Percentiles rank a stretch among this genome's conserved stretches.
These are phyloP conservation scores for Nitzschia inconspicua DNA, from an alignment of 108 stramenopile species.

Conservation along the genomic window DNA sequence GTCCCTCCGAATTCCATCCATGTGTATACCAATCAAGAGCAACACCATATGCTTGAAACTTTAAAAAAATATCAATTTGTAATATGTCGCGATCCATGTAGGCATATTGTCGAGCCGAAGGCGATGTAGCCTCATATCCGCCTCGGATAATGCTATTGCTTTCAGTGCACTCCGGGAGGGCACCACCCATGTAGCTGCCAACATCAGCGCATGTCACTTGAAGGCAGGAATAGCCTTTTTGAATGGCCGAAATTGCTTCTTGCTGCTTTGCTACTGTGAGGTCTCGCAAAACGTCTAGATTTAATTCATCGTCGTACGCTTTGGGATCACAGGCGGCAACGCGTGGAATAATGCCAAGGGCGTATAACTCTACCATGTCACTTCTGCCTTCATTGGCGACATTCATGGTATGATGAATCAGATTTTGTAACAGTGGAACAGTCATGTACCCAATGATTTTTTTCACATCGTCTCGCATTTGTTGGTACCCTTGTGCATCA, in stretches of 20 bases:
- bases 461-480: slow-evolving; percentile 32
- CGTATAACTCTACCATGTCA: slow-evolving; percentile 49
- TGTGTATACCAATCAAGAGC: slow-evolving; percentile 49
- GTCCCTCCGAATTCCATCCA: slow-evolving; percentile 41
- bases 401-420: slow-evolving; percentile 57
- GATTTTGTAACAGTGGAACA: slow-evolving; percentile 69
- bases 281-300: slow-evolving; percentile 19
- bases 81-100: slow-evolving; percentile 55
- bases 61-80: slow-evolving; percentile 39
- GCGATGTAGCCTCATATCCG: slow-evolving; percentile 12
- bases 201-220: slow-evolving; percentile 45
- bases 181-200: slow-evolving; percentile 43
- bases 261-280: slow-evolving; percentile 3
- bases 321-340: slow-evolving; percentile 42
- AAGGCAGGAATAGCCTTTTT: slow-evolving; percentile 45
- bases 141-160: background rate
- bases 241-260: slow-evolving; percentile 27
- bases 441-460: slow-evolving; percentile 47
- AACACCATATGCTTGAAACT: slow-evolving; percentile 28
- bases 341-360: slow-evolving; percentile 46
- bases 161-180: slow-evolving; percentile 25
- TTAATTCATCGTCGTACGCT: slow-evolving; percentile 24
- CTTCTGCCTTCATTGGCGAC: slow-evolving; percentile 20
- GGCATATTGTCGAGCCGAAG: background rate
- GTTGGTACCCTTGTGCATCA: slow-evolving; percentile 21